These are phyloP conservation scores for Rostrohypoxylon terebratum DNA, from an alignment of 495 filamentous ascomycete species.

Conservation along the genomic window DNA sequence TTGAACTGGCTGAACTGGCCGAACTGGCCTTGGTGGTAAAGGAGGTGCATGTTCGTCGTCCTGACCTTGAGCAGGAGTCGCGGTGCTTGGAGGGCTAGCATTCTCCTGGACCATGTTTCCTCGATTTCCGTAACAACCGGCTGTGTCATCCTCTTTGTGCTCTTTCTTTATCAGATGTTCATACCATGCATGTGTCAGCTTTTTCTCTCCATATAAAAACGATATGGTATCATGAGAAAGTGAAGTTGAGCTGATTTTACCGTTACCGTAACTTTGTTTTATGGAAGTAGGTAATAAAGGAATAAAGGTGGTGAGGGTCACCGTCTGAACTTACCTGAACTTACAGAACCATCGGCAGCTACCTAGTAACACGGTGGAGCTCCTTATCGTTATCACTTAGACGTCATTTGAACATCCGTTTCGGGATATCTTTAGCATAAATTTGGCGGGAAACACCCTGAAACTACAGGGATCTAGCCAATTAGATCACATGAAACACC, in stretches of 20 bases:
- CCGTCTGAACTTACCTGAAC: not conserved
- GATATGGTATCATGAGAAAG: conserved; percentile 2
- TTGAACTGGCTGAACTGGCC: conserved; percentile 59
- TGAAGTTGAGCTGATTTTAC: conserved; percentile 4
- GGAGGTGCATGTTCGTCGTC: conserved; percentile 66
- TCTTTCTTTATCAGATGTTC: not conserved
- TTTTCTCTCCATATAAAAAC: not conserved
- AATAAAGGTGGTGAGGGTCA: not conserved
- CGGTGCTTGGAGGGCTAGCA: conserved; percentile 37
- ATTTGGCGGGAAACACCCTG: conserved; percentile 22
- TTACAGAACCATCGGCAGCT: no score
- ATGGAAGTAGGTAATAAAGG: not conserved
- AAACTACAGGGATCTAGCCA: conserved; percentile 28
- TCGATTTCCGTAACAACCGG: conserved; percentile 11
- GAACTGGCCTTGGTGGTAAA: conserved; percentile 73
- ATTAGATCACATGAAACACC: conserved; percentile 7
- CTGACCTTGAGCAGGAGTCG: conserved; percentile 8
- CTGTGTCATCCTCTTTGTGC: conserved; percentile 42
- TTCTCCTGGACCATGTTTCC: conserved; percentile 45
- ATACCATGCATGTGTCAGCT: not conserved
- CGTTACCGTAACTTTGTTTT: conserved; percentile 11
- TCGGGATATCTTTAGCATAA: conserved; percentile 38
- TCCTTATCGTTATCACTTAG: conserved; percentile 41
- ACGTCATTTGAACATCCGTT: conserved; percentile 37
- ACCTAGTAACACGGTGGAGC: conserved; percentile 8